phyloP scores from a whole-genome alignment of 2,329 filamentous ascomycete genomes.

The Fulvia fulva region DNA sequence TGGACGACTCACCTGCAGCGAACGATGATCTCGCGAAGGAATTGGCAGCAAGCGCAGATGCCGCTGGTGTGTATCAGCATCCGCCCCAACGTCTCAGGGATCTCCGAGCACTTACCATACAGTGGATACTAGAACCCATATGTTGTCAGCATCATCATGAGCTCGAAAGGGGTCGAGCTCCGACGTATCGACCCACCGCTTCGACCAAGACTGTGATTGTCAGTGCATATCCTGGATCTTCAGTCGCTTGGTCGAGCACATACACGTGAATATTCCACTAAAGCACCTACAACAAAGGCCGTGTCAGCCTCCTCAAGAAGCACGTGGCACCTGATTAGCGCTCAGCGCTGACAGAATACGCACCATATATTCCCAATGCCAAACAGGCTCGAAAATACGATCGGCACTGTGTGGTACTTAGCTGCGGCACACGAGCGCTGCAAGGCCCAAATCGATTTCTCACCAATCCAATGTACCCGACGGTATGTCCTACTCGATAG shows the following conservation, averaged over 20 bases:
- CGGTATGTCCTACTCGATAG: constrained; percentile 11
- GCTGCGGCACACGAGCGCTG: constrained; percentile 9
- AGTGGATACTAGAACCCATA: constrained; percentile 4
- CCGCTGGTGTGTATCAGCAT: constrained; percentile 44
- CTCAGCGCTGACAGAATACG: not conserved
- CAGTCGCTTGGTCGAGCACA: not conserved
- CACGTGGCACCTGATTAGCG: not conserved
- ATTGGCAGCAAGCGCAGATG: constrained; percentile 49
- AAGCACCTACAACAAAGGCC: constrained; percentile 8
- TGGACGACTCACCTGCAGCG: constrained; percentile 43
- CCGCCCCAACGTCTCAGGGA: not conserved
- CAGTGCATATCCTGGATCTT: constrained; percentile 1
- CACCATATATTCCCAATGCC: constrained; percentile 47
- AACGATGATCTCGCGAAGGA: constrained; percentile 47
- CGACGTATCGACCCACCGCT: constrained; percentile 6
- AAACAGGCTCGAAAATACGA: constrained; percentile 47
- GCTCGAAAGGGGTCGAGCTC: not conserved
- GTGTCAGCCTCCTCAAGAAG: not conserved
- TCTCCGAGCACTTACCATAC: constrained; percentile 1
- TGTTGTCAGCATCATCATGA: constrained; percentile 6
- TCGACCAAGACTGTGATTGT: constrained; percentile 19
- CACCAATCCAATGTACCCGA: constrained; percentile 21
- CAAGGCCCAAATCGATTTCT: constrained; percentile 16
- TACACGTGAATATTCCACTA: constrained; percentile 12
- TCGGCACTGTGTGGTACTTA: constrained; percentile 40